Evolutionary conservation across 2,329 filamentous ascomycete genomes (phyloP), one percentile per base, ranked within the genome.

Genomic region (Penicillium sp.): DNA sequence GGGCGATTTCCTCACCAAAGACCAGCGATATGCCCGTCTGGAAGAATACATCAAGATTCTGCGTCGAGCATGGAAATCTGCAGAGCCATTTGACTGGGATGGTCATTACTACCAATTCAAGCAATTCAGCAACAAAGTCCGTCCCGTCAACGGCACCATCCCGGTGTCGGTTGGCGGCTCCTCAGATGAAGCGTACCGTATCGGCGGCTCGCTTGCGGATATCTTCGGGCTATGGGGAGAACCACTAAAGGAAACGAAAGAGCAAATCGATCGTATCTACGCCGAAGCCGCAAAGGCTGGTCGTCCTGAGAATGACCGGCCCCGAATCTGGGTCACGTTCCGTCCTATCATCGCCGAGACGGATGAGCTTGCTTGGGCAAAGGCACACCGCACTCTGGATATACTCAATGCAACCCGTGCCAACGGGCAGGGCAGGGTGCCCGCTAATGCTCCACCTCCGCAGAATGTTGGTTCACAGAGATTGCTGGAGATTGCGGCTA

Each of bases 141-240:
- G 80, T 0, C 85, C 84, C 0, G 75, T 78, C 6, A 82, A 84
- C 53, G 81, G 81, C 3, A 77, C 74, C 24, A 86, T 87, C 50
- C 82, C 83, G 1, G 80, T 87, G 2, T 86, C 84, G 0, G 84
- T 87, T 0, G 85, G 85, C 10, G 85, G 85, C 0, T 86, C 83
- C 0, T 86, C 83, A 0, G 79, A 82, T 18, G 84, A 83, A 4
- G 85, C 85, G 0, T 87, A 87, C 70, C 82, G 84, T 22, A 77
- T 86, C 40, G 85, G 85, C 24, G 85, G 85, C 31, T 74, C 80
- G 0, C 76, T 86, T 2, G 85, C 80, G 31, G 85, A 87, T 61
- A 87, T 87, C 65, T 87, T 87, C 61, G 85, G 85, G 0, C 80
- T 87, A 4, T 87, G 85, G 85, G 85, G 85, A 11, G 85, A 87